A percentile compares a stretch with the other conserved stretches of the same genome.
Conservation (phyloP, 2,329 filamentous ascomycete genomes). For the Trichoderma semiorbis region DNA sequence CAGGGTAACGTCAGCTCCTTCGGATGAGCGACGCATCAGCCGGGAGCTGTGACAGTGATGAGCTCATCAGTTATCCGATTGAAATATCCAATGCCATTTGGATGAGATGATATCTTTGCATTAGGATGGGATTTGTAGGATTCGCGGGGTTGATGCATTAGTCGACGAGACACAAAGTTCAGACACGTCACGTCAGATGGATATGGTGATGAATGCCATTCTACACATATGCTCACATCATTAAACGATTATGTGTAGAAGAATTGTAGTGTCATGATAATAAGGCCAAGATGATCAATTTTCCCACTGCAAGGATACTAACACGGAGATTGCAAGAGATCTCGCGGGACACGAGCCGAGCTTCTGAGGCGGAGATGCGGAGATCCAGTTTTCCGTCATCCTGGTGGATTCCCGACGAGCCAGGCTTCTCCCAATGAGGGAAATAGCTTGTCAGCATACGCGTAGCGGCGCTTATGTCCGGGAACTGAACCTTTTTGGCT, state of each 20-base stretch:
- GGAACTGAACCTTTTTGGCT: not conserved
- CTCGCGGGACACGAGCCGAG: not conserved
- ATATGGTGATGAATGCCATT: not conserved
- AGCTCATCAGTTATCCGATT: not conserved
- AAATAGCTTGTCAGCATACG: conserved; percentile 6
- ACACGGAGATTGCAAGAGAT: not conserved
- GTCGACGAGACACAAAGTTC: not conserved
- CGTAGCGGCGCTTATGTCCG: conserved; percentile 2
- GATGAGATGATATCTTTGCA: not conserved
- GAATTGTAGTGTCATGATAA: not conserved
- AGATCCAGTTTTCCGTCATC: not conserved
- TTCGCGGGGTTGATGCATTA: not conserved
- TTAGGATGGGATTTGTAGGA: not conserved
- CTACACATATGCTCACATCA: not conserved
- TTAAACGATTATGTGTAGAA: not conserved
- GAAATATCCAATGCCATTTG: not conserved
- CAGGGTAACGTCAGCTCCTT: not conserved
- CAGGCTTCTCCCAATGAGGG: not conserved
- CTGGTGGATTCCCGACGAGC: not conserved
- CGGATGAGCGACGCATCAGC: not conserved
- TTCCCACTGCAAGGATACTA: not conserved
- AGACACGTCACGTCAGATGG: not conserved
- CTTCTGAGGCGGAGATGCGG: conserved; percentile 2
- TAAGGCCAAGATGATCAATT: not conserved
- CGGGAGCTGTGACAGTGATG: not conserved